A percentile compares a stretch with the other conserved stretches of the same genome.
These are phyloP conservation scores for Cryphonectria japonica DNA, from an alignment of 2,329 filamentous ascomycete genomes.

Conservation along the genomic window DNA sequence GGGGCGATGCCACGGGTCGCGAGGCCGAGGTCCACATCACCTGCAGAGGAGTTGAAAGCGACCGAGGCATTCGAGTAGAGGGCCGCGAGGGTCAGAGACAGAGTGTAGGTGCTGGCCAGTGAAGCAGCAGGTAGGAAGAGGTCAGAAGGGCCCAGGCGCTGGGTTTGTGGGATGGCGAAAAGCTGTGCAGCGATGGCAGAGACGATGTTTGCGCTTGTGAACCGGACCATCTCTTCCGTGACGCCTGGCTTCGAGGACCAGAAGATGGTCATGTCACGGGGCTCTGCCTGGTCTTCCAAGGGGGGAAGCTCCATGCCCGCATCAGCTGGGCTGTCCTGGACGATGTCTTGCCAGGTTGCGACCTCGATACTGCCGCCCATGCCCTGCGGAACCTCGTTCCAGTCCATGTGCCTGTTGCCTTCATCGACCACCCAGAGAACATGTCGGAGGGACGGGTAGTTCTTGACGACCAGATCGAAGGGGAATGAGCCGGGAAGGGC, in stretches of 20 bases:
- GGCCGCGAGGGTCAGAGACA: slow-evolving; percentile 79
- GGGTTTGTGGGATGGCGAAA: slow-evolving; percentile 72
- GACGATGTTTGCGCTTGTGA: slow-evolving; percentile 83
- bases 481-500: slow-evolving; percentile 87
- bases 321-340: slow-evolving; percentile 68
- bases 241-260: slow-evolving; percentile 61
- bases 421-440: slow-evolving; percentile 93
- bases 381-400: slow-evolving; percentile 84
- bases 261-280: slow-evolving; percentile 66
- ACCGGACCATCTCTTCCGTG: slow-evolving; percentile 74
- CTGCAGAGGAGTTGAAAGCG: slow-evolving; percentile 86
- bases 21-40: slow-evolving; percentile 70
- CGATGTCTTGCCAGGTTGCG: slow-evolving; percentile 89
- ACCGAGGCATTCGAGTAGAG: slow-evolving; percentile 84
- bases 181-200: slow-evolving; percentile 81
- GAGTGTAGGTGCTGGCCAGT: slow-evolving; percentile 76
- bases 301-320: slow-evolving; percentile 67
- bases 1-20: slow-evolving; percentile 77
- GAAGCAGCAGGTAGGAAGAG: slow-evolving; percentile 84
- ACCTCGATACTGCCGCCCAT: slow-evolving; percentile 77
- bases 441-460: slow-evolving; percentile 72
- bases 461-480: slow-evolving; percentile 71
- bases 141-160: slow-evolving; percentile 75
- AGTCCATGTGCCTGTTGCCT: slow-evolving; percentile 90
- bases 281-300: slow-evolving; percentile 56